Base-by-base conservation (phyloP, 768 basidiomycete species). In the Crucibulum laeve region DNA sequence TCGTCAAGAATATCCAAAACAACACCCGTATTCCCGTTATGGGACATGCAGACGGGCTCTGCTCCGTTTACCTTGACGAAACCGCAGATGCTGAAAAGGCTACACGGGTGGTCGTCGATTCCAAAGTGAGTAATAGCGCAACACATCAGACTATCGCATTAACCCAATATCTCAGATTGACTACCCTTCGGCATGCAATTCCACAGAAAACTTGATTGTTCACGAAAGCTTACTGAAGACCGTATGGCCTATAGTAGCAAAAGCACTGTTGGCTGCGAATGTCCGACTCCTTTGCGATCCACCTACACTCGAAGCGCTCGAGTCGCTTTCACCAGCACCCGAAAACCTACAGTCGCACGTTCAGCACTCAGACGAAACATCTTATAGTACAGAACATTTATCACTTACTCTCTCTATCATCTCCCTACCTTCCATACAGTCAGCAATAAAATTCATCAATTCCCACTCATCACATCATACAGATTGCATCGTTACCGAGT, bases 31-130 rank as follows among this genome's bases (percentile, higher is more conserved):
- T 99, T 47, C 87, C 96, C 2, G 96, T 99, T 34, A 97, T 99
- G 93, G 96, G 96, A 1, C 96, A 99, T 57, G 94, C 96, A 5
- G 96, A 99, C 62, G 96, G 96, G 1, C 68, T 98, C 6, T 99
- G 96, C 61, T 79, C 82, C 15, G 80, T 96, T 4, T 98, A 84
- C 61, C 65, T 99, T 4, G 95, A 99, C 61, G 83, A 87, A 53
- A 70, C 74, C 22, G 94, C 94, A 0, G 79, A 87, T 51, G 53
- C 69, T 28, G 76, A 81, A 45, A 98, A 93, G 61, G 91, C 94
- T 0, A 68, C 84, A 30, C 74, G 91, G 17, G 72, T 99, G 4
- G 81, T 84, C 0, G 67, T 95, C 3, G 96, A 99, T 59, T 86
- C 92, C 21, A 99, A 99, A 76, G 95, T 93, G 51, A 24, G 69